Conservation (phyloP, 345 rosid species). For the Cardamine occulta region DNA sequence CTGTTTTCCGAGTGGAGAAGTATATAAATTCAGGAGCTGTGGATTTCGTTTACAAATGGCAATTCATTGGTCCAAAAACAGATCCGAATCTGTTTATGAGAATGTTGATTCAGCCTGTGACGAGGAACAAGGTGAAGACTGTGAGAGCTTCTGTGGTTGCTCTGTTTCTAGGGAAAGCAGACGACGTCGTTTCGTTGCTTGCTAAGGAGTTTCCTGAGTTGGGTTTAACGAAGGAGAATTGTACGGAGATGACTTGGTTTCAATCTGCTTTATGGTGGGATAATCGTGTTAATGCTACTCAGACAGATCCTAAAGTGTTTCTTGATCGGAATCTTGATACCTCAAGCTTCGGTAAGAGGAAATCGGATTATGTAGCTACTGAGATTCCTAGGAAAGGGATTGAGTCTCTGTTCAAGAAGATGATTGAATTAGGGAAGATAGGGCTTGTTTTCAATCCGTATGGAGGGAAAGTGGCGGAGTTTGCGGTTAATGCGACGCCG, state of each 20-base stretch:
- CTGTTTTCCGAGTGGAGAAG: constrained; percentile 53
- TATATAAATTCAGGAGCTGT: constrained; percentile 46
- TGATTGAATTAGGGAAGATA: constrained; percentile 53
- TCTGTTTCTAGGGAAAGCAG: constrained; percentile 50
- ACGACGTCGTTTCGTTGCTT: constrained; percentile 47
- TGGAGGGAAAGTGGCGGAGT: constrained; percentile 63
- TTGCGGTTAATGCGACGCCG: constrained; percentile 47
- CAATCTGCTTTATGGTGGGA: constrained; percentile 63
- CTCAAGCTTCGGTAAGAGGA: constrained; percentile 54
- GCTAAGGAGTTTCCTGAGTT: constrained; percentile 55
- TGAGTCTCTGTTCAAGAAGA: constrained; percentile 52
- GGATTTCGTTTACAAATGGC: constrained; percentile 54
- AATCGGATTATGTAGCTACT: constrained; percentile 62
- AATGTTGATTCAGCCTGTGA: constrained; percentile 60
- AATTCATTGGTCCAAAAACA: constrained; percentile 55
- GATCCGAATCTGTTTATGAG: constrained; percentile 65
- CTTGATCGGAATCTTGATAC: constrained; percentile 45
- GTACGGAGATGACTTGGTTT: constrained; percentile 65
- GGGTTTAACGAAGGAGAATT: constrained; percentile 48
- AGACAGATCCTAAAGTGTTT: constrained; percentile 46
- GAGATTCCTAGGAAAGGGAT: constrained; percentile 46
- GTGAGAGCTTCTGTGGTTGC: constrained; percentile 49
- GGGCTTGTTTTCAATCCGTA: constrained; percentile 64
- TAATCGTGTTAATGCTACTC: constrained; percentile 36
- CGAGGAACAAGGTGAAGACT: constrained; percentile 47